phyloP scores from a whole-genome alignment of 1,139 yeast genomes.

The Kodamaea sp. region DNA sequence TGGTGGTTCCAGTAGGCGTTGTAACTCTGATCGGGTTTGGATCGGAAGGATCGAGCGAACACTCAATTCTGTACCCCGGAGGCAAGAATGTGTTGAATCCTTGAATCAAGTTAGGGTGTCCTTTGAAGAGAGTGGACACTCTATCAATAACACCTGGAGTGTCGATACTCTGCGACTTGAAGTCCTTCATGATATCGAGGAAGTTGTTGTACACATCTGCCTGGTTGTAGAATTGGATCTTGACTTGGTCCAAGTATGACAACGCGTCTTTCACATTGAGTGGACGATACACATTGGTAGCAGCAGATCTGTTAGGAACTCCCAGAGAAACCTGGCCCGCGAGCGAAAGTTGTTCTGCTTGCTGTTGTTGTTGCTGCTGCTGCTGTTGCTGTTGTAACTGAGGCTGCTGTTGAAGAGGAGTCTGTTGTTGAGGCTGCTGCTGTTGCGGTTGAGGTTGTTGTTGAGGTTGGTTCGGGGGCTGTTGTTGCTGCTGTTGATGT shows the following conservation, averaged over 20 bases:
- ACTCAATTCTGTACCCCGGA: conserved; percentile 93
- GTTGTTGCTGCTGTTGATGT: conserved; percentile 20
- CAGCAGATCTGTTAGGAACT: conserved; percentile 46
- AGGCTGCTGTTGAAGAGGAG: conserved; percentile 16
- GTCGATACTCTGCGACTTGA: conserved; percentile 92
- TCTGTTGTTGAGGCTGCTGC: conserved; percentile 15
- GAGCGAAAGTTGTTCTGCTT: conserved; percentile 9
- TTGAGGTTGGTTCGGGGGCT: conserved; percentile 13
- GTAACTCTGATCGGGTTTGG: conserved; percentile 93
- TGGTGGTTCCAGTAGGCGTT: conserved; percentile 90
- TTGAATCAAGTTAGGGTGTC: conserved; percentile 90
- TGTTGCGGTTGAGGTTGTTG: conserved; percentile 17
- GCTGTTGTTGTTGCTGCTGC: conserved; percentile 11
- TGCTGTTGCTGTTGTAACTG: conserved; percentile 7
- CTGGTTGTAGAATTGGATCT: conserved; percentile 85
- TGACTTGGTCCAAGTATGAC: conserved; percentile 92
- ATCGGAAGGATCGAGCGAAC: conserved; percentile 86
- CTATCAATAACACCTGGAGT: conserved; percentile 98
- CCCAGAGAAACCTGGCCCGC: conserved; percentile 23
- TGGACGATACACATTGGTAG: conserved; percentile 69
- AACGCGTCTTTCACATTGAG: conserved; percentile 95
- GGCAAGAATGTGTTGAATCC: conserved; percentile 98
- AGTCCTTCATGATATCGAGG: conserved; percentile 97
- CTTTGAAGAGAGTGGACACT: conserved; percentile 85
- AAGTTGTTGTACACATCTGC: conserved; percentile 96